Percentiles rank a stretch among this genome's conserved stretches.
These are phyloP conservation scores for Glebionis coronaria DNA, from an alignment of 129 eudicot species.

Conservation along the genomic window DNA sequence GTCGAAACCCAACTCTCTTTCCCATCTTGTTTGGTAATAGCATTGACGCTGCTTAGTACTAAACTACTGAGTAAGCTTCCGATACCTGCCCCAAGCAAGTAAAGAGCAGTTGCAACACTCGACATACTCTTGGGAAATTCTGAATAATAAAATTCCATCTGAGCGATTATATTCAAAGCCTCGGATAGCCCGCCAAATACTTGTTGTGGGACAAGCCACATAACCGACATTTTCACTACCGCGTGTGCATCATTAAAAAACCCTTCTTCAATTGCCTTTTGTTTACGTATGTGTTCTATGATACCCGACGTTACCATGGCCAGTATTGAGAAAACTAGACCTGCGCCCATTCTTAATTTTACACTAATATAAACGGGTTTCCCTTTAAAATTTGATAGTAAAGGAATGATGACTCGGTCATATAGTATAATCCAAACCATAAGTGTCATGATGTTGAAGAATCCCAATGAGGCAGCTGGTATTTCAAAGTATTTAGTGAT, in stretches of 20 bases:
- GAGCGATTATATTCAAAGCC: no score
- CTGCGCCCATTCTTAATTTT: no score
- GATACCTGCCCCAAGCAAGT: no score
- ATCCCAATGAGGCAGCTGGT: conserved; percentile 68
- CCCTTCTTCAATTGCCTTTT: conserved; percentile 55
- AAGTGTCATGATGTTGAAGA: conserved; percentile 48
- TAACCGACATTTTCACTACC: conserved; percentile 66
- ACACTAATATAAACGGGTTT: conserved; percentile 39
- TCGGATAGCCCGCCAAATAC: no score
- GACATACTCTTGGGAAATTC: no score
- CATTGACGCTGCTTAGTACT: conserved; percentile 51
- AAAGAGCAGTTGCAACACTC: no score
- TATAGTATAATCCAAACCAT: conserved; percentile 64
- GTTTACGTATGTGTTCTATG: conserved; percentile 55
- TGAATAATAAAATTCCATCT: no score
- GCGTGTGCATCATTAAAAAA: conserved; percentile 39
- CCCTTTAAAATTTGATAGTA: conserved; percentile 51
- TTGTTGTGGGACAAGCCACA: no score
- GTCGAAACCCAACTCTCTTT: conserved; percentile 74
- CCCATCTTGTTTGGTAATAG: conserved; percentile 43
- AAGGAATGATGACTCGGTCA: conserved; percentile 66
- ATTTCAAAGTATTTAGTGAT: conserved; percentile 50
- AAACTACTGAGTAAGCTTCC: conserved; percentile 64
- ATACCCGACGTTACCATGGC: conserved; percentile 54
- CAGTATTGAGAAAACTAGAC: no score